Conservation (phyloP, 2,329 filamentous ascomycete genomes). For the Epichloe hybrida region DNA sequence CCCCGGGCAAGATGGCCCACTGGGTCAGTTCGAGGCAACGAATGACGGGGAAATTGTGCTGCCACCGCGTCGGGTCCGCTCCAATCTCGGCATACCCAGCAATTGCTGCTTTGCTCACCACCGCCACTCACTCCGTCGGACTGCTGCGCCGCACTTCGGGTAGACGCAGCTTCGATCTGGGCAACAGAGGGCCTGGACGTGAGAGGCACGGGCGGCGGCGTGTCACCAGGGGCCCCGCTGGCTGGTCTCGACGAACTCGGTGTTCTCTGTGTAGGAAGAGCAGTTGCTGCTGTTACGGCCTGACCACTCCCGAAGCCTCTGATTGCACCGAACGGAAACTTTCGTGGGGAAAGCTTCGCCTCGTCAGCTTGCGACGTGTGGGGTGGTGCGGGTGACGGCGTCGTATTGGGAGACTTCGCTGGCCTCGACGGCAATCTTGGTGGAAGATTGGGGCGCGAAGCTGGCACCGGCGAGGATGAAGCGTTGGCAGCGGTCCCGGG, state of each 20-base stretch:
- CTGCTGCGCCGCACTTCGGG: constrained; percentile 16
- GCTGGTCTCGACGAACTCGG: constrained; percentile 4
- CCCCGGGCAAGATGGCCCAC: constrained; percentile 61
- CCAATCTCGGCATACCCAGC: constrained; percentile 79
- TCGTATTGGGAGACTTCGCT: constrained; percentile 16
- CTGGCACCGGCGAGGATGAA: constrained; percentile 8
- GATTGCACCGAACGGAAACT: constrained; percentile 7
- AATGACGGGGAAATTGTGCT: constrained; percentile 57
- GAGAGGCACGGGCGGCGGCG: constrained; percentile 38
- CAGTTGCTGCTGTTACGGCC: neutral
- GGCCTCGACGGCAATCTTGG: constrained; percentile 39
- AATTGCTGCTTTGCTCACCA: constrained; percentile 25
- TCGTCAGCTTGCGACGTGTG: neutral
- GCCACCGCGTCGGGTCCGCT: constrained; percentile 68
- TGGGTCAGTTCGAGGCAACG: constrained; percentile 51
- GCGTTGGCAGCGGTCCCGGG: constrained; percentile 16
- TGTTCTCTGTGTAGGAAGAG: neutral
- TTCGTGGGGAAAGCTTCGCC: constrained; percentile 4
- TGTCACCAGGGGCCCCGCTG: constrained; percentile 13
- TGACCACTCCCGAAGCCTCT: constrained; percentile 11
- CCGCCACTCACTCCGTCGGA: constrained; percentile 2
- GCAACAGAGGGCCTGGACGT: constrained; percentile 36
- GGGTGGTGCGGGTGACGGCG: constrained; percentile 3
- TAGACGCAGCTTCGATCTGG: constrained; percentile 34
- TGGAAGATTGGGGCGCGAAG: constrained; percentile 28